A percentile compares a stretch with the other conserved stretches of the same genome.
Evolutionary conservation across 2,329 filamentous ascomycete species (phyloP).

Genomic region (Neodidymelliopsis sp.): DNA sequence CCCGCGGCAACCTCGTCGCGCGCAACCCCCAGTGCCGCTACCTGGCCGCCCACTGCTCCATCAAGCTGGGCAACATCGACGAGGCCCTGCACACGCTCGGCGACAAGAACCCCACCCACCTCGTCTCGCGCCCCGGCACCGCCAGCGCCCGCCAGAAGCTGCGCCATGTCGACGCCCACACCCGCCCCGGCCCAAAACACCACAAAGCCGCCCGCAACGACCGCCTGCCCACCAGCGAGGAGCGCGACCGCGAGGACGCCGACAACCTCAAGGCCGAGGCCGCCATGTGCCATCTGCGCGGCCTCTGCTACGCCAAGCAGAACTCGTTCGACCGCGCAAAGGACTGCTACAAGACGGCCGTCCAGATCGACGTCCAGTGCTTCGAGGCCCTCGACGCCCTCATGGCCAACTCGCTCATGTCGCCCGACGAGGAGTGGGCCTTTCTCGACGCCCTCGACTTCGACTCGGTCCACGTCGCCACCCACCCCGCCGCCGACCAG

Average conservation of each 20-base stretch:
- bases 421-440: slow-evolving; percentile 85
- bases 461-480: slow-evolving; percentile 74
- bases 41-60: slow-evolving; percentile 89
- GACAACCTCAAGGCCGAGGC: slow-evolving; percentile 87
- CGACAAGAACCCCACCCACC: slow-evolving; percentile 90
- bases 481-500: slow-evolving; percentile 73
- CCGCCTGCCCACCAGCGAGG: slow-evolving; percentile 65
- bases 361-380: slow-evolving; percentile 95
- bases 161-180: slow-evolving; percentile 67
- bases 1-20: slow-evolving; percentile 80
- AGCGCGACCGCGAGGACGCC: slow-evolving; percentile 72
- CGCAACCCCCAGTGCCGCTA: slow-evolving; percentile 90
- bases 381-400: slow-evolving; percentile 98
- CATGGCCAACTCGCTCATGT: slow-evolving; percentile 94
- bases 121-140: slow-evolving; percentile 73
- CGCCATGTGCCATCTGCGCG: slow-evolving; percentile 94
- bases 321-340: slow-evolving; percentile 97
- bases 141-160: slow-evolving; percentile 74
- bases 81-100: slow-evolving; percentile 87
- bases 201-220: slow-evolving; percentile 58
- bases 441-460: slow-evolving; percentile 92
- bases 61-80: slow-evolving; percentile 89
- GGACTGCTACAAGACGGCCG: slow-evolving; percentile 97
- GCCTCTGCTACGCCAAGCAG: slow-evolving; percentile 93
- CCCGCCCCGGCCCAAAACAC: slow-evolving; percentile 56